Percentiles rank a stretch among this genome's conserved stretches.
phyloP scores from a whole-genome alignment of 2,329 filamentous ascomycete genomes.

The Penicillium nordicum region DNA sequence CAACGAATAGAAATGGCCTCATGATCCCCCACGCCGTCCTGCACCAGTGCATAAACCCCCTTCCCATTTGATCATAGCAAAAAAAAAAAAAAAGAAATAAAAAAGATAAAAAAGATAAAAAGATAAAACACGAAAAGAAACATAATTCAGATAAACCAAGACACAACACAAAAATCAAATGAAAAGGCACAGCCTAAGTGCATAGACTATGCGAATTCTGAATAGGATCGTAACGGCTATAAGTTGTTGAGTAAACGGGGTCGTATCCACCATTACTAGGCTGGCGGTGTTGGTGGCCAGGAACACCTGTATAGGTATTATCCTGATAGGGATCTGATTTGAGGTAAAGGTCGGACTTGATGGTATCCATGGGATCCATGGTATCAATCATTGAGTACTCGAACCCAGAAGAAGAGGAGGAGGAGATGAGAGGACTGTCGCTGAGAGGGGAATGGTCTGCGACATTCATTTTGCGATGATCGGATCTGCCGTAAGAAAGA shows the following conservation, averaged over 20 bases:
- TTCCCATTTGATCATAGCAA: constrained; percentile 14
- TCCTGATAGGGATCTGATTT: constrained; percentile 35
- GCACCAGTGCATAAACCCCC: constrained; percentile 35
- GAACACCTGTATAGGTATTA: constrained; percentile 23
- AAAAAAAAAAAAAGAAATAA: constrained; percentile 5
- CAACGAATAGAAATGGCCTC: constrained; percentile 1
- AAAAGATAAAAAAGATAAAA: background rate
- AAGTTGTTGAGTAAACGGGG: constrained; percentile 29
- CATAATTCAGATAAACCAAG: background rate
- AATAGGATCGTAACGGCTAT: constrained; percentile 34
- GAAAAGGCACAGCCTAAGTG: constrained; percentile 22
- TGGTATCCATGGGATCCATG: constrained; percentile 40
- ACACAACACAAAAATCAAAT: background rate
- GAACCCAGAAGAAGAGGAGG: constrained; percentile 39
- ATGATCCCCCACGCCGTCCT: constrained; percentile 36
- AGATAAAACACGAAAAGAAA: constrained; percentile 5
- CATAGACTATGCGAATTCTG: constrained; percentile 36
- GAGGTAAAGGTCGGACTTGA: constrained; percentile 29
- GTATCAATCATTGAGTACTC: constrained; percentile 39
- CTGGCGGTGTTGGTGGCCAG: constrained; percentile 24
- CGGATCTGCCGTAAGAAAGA: constrained; percentile 32
- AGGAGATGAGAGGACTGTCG: constrained; percentile 40
- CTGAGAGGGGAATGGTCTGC: constrained; percentile 38
- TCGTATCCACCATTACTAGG: constrained; percentile 31
- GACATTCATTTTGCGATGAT: constrained; percentile 36